phyloP scores from a whole-genome alignment of 2,329 filamentous ascomycete species.

The Pseudopithomyces maydicus region DNA sequence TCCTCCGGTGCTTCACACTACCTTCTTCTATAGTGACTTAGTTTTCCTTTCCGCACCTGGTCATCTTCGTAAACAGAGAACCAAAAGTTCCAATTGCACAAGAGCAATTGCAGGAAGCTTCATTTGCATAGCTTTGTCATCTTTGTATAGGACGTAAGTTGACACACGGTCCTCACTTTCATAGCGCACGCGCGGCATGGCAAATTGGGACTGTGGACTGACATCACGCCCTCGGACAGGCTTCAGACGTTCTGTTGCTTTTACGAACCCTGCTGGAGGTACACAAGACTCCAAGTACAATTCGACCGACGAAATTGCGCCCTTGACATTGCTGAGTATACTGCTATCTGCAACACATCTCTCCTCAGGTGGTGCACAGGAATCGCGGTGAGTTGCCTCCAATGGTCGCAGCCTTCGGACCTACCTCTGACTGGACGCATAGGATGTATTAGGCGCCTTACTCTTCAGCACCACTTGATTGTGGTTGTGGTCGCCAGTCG shows the following conservation, averaged over 20 bases:
- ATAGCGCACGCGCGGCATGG: not conserved
- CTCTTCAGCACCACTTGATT: constrained; percentile 31
- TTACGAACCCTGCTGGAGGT: not conserved
- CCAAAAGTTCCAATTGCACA: constrained; percentile 14
- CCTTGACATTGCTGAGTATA: not conserved
- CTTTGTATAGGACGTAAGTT: constrained; percentile 18
- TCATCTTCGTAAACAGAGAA: not conserved
- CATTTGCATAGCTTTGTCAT: constrained; percentile 13
- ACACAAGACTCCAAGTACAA: not conserved
- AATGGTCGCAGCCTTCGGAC: not conserved
- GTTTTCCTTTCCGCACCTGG: not conserved
- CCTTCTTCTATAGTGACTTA: constrained; percentile 1
- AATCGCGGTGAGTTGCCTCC: not conserved
- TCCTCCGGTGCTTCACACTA: constrained; percentile 11
- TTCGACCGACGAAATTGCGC: not conserved
- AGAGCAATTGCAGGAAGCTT: constrained; percentile 1
- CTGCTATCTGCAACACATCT: too few species aligned
- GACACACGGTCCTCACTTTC: constrained; percentile 6
- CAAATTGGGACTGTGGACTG: constrained; percentile 1
- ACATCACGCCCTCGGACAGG: constrained; percentile 2
- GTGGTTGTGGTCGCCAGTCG: constrained; percentile 28
- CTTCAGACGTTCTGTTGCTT: not conserved
- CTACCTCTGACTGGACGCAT: constrained; percentile 12
- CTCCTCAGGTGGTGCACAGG: not conserved
- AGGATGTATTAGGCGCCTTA: constrained; percentile 35